A percentile compares a stretch with the other conserved stretches of the same genome.
These are phyloP conservation scores for Chrysoporthe deuterocubensis DNA, from an alignment of 2,329 filamentous ascomycete genomes.

Conservation along the genomic window DNA sequence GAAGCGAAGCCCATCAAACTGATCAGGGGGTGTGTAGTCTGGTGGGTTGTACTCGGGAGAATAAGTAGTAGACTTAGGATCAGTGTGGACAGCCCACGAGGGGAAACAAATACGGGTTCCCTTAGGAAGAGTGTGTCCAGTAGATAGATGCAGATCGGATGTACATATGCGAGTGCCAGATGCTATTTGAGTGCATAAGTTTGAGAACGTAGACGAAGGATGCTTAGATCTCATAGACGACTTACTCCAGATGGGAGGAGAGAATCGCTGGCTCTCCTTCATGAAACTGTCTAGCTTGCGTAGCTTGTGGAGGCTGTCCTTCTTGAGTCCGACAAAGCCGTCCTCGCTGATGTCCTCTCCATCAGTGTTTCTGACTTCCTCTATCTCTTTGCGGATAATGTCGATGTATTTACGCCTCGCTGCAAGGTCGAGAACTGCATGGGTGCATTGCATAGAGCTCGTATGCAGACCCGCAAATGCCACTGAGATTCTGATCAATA, in stretches of 20 bases:
- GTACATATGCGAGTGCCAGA: not conserved
- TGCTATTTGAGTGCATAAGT: not conserved
- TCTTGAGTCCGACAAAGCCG: conserved; percentile 24
- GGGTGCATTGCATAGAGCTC: not conserved
- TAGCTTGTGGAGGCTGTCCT: conserved; percentile 42
- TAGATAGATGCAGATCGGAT: not conserved
- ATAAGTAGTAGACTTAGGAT: not conserved
- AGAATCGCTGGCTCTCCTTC: conserved; percentile 44
- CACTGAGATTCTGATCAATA: not conserved
- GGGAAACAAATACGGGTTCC: not conserved
- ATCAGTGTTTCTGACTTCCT: conserved; percentile 38
- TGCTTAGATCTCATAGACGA: no score
- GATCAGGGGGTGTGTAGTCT: not conserved
- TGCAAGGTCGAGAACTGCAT: not conserved
- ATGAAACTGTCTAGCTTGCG: conserved; percentile 47
- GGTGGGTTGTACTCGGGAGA: not conserved
- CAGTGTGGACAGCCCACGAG: conserved; percentile 1
- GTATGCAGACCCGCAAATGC: not conserved
- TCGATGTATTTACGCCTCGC: conserved; percentile 44
- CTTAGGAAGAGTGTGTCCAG: not conserved
- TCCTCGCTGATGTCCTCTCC: conserved; percentile 33
- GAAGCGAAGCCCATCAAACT: conserved; percentile 14
- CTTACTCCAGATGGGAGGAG: not conserved
- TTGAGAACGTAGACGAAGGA: not conserved
- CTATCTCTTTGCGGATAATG: conserved; percentile 48